phyloP scores from a whole-genome alignment of 257 asterid species.

The Linderniella brevidens region DNA sequence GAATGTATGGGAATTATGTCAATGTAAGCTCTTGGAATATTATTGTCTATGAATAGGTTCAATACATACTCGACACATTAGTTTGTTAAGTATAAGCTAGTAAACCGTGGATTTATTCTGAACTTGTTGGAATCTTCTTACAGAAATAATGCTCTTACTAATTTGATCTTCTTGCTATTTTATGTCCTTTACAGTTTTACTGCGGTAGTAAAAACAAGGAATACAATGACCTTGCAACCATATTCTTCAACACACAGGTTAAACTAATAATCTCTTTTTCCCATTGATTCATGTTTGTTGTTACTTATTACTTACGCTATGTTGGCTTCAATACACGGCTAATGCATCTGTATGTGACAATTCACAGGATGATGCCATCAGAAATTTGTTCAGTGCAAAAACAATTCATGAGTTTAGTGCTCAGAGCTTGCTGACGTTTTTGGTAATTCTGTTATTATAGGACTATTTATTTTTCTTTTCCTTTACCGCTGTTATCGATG shows the following conservation, averaged over 20 bases:
- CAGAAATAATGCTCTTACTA: too few species aligned
- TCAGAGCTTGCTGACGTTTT: slow-evolving; percentile 70
- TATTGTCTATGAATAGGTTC: slow-evolving; percentile 4
- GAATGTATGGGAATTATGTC: slow-evolving; percentile 96
- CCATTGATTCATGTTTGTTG: slow-evolving; percentile 3
- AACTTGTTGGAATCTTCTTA: too few species aligned
- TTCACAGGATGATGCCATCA: slow-evolving; percentile 96
- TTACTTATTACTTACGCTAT: too few species aligned
- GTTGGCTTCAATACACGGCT: slow-evolving; percentile 12
- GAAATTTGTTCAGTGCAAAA: slow-evolving; percentile 94
- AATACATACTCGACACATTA: background rate
- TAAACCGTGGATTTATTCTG: too few species aligned
- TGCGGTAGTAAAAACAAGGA: slow-evolving; percentile 43
- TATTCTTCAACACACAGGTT: slow-evolving; percentile 98
- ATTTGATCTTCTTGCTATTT: background rate
- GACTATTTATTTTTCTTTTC: background rate
- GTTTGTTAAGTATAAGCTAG: slow-evolving; percentile 1
- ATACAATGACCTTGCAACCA: slow-evolving; percentile 94
- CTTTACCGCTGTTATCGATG: too few species aligned
- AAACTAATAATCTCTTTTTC: slow-evolving; percentile 4
- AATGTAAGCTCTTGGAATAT: slow-evolving; percentile 42
- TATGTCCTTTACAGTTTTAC: slow-evolving; percentile 42
- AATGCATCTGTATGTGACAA: slow-evolving; percentile 11
- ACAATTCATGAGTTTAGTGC: slow-evolving; percentile 94
- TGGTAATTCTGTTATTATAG: slow-evolving; percentile 32